Evolutionary conservation across 192 early-diverging fungal genomes (phyloP).

Genomic region (Paraglomus brasilianum): DNA sequence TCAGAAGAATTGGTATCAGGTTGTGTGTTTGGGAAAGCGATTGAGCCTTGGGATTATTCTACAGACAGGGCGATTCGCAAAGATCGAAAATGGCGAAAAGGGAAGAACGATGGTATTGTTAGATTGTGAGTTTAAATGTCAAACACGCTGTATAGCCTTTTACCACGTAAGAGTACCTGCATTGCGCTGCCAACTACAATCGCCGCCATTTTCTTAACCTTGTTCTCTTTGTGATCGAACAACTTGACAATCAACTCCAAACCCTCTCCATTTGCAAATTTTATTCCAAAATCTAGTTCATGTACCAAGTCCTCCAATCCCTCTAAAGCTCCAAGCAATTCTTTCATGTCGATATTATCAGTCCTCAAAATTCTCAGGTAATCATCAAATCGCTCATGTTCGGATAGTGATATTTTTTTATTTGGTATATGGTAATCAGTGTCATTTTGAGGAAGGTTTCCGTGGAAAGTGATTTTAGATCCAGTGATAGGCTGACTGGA

Average conservation of each 20-base stretch:
- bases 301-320: conserved; percentile 54
- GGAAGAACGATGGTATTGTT: background rate
- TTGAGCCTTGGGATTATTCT: conserved; percentile 22
- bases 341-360: conserved; percentile 4
- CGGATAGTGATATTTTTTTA: conserved; percentile 5
- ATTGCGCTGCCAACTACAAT: conserved; percentile 53
- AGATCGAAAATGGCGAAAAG: background rate
- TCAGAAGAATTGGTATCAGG: background rate
- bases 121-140: background rate
- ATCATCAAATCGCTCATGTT: conserved; percentile 39
- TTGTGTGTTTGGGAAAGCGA: background rate
- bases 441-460: conserved; percentile 22
- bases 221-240: conserved; percentile 34
- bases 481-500: conserved; percentile 25
- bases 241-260: conserved; percentile 39
- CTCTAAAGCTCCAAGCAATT: conserved; percentile 43
- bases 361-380: conserved; percentile 35
- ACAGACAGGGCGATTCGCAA: background rate
- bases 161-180: conserved; percentile 42
- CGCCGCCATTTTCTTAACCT: conserved; percentile 45
- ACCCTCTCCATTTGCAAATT: conserved; percentile 40
- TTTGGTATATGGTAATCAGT: conserved; percentile 10
- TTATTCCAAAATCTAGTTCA: conserved; percentile 55
- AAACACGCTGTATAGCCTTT: background rate
- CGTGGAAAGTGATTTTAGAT: conserved; percentile 18